Conservation (phyloP, 805 yeast species). For the Metschnikowia koreensis region DNA sequence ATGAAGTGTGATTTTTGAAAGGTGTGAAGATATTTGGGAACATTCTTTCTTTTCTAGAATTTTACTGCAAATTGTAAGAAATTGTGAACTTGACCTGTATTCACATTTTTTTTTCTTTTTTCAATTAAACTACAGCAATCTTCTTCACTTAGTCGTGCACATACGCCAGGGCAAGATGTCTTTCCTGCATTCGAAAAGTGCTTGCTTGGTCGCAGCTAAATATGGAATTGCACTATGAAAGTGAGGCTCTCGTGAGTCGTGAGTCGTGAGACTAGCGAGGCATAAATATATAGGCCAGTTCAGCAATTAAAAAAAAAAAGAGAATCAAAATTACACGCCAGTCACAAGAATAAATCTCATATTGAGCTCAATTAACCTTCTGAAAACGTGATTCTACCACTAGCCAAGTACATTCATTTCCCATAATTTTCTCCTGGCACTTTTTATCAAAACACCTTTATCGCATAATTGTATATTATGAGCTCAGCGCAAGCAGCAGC, state of each 20-base stretch:
- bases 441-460: background rate
- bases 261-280: background rate
- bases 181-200: background rate
- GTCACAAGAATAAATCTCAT: background rate
- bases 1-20: no score
- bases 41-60: no score
- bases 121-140: background rate
- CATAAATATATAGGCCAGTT: background rate
- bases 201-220: background rate
- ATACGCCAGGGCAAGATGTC: background rate
- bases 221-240: background rate
- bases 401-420: no score
- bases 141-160: background rate
- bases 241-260: background rate
- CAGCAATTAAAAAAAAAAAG: background rate
- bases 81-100: no score
- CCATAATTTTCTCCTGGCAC: background rate
- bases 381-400: no score
- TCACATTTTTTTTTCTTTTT: no score
- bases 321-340: background rate
- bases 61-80: no score
- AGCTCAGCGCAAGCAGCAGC: constrained; percentile 44
- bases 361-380: no score
- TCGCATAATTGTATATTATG: constrained; percentile 3
- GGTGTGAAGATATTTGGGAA: no score